Conservation (phyloP, 805 yeast genomes). For the Jamesozyma piceae region DNA sequence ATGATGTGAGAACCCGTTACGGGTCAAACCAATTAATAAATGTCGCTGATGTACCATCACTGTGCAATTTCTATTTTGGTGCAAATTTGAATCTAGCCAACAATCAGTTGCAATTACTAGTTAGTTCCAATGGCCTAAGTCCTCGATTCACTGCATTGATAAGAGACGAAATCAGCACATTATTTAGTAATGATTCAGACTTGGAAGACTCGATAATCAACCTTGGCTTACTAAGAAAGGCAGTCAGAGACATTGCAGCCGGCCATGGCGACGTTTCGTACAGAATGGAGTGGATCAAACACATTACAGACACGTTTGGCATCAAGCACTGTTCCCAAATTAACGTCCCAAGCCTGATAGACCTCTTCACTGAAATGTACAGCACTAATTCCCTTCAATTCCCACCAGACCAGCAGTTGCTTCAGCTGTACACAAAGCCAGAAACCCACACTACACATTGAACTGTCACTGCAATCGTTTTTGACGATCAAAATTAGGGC, state of each 20-base stretch:
- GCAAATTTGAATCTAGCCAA: constrained; percentile 18
- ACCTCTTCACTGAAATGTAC: constrained; percentile 19
- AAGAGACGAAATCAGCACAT: constrained; percentile 19
- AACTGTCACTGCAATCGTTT: no score
- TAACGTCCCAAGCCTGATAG: constrained; percentile 14
- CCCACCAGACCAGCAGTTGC: neutral
- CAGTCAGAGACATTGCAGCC: neutral
- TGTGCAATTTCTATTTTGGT: constrained; percentile 31
- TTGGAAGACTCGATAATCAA: constrained; percentile 19
- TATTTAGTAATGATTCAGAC: constrained; percentile 11
- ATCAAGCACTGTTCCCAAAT: constrained; percentile 19
- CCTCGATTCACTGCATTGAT: constrained; percentile 28
- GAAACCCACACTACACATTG: no score
- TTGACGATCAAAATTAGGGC: no score
- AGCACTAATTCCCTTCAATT: neutral
- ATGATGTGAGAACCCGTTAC: constrained; percentile 14
- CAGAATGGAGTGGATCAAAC: constrained; percentile 29
- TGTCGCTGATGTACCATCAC: constrained; percentile 29
- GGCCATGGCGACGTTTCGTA: constrained; percentile 13
- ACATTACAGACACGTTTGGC: constrained; percentile 26
- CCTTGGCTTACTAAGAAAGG: constrained; percentile 10
- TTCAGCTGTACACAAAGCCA: neutral
- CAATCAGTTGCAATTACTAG: constrained; percentile 16
- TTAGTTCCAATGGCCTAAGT: constrained; percentile 27
- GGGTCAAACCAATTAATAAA: constrained; percentile 27